phyloP scores from a whole-genome alignment of 139 green algal genomes.

The Spirogloea muscicola region DNA sequence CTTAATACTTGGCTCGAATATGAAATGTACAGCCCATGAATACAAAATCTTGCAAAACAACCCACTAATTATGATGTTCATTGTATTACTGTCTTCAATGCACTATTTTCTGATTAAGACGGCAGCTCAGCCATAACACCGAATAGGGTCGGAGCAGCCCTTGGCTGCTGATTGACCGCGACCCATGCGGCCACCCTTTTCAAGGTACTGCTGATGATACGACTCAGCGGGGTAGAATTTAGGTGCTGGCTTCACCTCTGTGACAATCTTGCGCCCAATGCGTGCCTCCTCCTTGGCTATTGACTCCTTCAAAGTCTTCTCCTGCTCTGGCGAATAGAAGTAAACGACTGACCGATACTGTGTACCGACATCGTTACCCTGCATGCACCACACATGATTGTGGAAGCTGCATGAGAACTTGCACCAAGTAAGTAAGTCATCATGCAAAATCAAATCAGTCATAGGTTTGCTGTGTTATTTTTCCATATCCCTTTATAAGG shows the following conservation, averaged over 20 bases:
- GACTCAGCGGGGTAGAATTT: constrained; percentile 39
- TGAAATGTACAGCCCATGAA: too few species aligned
- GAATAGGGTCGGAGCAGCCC: constrained; percentile 64
- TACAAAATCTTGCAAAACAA: too few species aligned
- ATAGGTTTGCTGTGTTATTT: not conserved
- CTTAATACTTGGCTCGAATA: too few species aligned
- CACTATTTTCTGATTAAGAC: too few species aligned
- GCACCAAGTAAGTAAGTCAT: not conserved
- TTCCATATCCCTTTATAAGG: not conserved
- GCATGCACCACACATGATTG: constrained; percentile 5
- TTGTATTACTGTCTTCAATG: too few species aligned
- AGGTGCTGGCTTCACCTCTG: constrained; percentile 12
- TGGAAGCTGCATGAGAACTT: not conserved
- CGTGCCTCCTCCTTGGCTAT: not conserved
- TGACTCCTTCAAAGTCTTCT: constrained; percentile 14
- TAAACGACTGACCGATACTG: constrained; percentile 80
- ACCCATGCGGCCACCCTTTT: constrained; percentile 63
- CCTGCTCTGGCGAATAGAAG: constrained; percentile 50
- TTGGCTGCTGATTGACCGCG: constrained; percentile 65
- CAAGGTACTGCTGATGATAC: constrained; percentile 69
- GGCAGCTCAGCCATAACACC: constrained; percentile 79
- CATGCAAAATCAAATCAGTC: constrained; percentile 9
- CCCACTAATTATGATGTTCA: too few species aligned
- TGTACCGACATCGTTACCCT: constrained; percentile 69
- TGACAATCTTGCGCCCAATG: constrained; percentile 33